These are phyloP conservation scores for Trametes sp. DNA, from an alignment of 1,284 basidiomycete genomes.

Conservation along the genomic window DNA sequence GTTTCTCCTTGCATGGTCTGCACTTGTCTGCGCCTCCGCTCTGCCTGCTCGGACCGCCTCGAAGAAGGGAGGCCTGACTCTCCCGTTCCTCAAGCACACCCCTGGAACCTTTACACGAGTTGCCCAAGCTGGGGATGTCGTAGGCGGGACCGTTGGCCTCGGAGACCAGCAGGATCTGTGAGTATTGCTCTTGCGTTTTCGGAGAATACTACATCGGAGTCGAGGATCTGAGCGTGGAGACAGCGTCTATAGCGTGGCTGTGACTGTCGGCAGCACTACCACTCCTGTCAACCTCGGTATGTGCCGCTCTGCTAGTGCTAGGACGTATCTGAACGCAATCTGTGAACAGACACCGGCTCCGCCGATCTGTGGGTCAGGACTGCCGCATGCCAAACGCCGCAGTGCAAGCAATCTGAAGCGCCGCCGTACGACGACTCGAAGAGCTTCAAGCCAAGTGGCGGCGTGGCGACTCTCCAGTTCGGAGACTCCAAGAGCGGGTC, in stretches of 20 bases:
- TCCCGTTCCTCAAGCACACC: not conserved
- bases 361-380: slow-evolving; percentile 45
- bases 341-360: slow-evolving; percentile 40
- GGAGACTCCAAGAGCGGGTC: slow-evolving; percentile 50
- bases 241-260: slow-evolving; percentile 38
- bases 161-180: slow-evolving; percentile 40
- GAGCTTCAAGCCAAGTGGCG: slow-evolving; percentile 40
- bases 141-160: slow-evolving; percentile 35
- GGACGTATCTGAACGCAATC: not conserved
- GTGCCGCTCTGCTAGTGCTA: not conserved
- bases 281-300: not conserved
- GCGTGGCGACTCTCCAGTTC: slow-evolving; percentile 40
- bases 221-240: no score
- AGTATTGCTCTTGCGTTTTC: slow-evolving; percentile 10
- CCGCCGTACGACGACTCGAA: slow-evolving; percentile 36
- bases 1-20: not conserved
- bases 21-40: not conserved
- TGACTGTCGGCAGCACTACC: slow-evolving; percentile 33
- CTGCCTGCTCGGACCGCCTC: not conserved
- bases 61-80: not conserved
- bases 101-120: slow-evolving; percentile 17
- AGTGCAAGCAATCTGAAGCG: slow-evolving; percentile 33
- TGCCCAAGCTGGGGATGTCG: slow-evolving; percentile 19
- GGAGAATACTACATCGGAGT: not conserved
- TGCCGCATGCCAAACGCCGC: slow-evolving; percentile 32